These are phyloP conservation scores for Trichosporon sp. DNA, from an alignment of 1,284 basidiomycete species.

Conservation along the genomic window DNA sequence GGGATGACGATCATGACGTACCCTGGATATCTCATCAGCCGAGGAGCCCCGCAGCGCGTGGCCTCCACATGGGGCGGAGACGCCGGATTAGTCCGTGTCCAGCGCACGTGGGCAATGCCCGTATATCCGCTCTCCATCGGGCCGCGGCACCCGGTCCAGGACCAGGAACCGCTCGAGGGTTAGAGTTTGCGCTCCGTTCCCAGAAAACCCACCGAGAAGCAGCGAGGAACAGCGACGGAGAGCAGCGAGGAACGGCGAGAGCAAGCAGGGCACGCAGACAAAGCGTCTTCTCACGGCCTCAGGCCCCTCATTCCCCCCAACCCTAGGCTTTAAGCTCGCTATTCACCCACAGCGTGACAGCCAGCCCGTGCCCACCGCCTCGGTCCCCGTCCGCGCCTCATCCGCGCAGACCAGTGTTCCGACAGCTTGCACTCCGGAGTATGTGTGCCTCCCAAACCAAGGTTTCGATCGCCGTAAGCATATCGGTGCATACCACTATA, in stretches of 20 bases:
- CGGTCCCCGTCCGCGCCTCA: too few species aligned
- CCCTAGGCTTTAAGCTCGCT: neutral
- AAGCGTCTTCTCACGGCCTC: neutral
- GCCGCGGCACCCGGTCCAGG: neutral
- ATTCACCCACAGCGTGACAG: too few species aligned
- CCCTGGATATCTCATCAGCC: neutral
- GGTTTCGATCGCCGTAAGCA: neutral
- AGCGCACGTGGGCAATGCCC: neutral
- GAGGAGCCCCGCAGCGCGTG: neutral
- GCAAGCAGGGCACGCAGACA: neutral
- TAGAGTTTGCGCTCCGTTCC: neutral
- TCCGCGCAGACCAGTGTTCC: too few species aligned
- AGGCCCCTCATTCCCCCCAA: neutral
- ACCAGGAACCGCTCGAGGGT: neutral
- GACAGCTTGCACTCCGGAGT: neutral
- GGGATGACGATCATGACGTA: neutral
- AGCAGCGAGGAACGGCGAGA: too few species aligned
- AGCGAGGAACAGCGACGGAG: too few species aligned
- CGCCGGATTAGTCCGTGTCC: neutral
- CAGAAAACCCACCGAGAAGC: neutral
- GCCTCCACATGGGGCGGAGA: neutral
- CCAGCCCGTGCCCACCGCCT: too few species aligned
- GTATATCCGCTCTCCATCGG: neutral
- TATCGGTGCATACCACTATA: neutral
- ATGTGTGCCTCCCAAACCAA: neutral